These are phyloP conservation scores for Coniochaeta ligniaria DNA, from an alignment of 2,329 filamentous ascomycete species.

Conservation along the genomic window DNA sequence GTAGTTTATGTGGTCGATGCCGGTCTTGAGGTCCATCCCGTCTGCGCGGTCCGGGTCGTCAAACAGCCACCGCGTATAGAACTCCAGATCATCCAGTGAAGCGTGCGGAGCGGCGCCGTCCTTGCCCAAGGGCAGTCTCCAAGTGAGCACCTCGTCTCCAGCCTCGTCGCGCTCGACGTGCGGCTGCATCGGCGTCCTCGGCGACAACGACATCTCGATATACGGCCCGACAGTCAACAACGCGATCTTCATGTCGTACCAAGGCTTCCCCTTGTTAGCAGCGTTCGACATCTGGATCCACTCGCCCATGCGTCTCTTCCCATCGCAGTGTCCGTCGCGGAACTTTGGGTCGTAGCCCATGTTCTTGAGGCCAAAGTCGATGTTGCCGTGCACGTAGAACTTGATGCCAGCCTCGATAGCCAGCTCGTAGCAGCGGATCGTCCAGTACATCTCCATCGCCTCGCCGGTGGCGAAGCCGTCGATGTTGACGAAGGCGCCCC, in stretches of 20 bases:
- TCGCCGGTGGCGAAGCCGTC: slow-evolving; percentile 13
- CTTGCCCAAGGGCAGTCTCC: too few species aligned
- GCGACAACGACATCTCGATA: slow-evolving; percentile 34
- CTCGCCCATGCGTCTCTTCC: slow-evolving; percentile 35
- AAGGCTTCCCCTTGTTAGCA: slow-evolving; percentile 14
- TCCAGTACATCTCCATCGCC: slow-evolving; percentile 11
- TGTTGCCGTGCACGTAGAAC: slow-evolving; percentile 9
- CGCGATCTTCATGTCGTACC: slow-evolving; percentile 20
- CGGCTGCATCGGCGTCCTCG: slow-evolving; percentile 29
- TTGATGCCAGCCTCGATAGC: slow-evolving; percentile 8
- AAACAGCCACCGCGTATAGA: slow-evolving; percentile 40
- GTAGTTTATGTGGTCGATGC: slow-evolving; percentile 32
- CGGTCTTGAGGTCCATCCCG: slow-evolving; percentile 36
- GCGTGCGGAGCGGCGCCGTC: slow-evolving; percentile 31
- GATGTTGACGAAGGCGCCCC: slow-evolving; percentile 21
- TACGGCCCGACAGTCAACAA: slow-evolving; percentile 37
- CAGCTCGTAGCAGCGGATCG: slow-evolving; percentile 10
- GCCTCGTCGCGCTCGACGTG: slow-evolving; percentile 10
- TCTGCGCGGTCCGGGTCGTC: slow-evolving; percentile 31
- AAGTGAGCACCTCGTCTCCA: too few species aligned
- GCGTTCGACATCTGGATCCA: slow-evolving; percentile 36
- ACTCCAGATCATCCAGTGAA: slow-evolving; percentile 36
- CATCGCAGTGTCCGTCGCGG: slow-evolving; percentile 19
- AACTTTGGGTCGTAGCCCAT: slow-evolving; percentile 7
- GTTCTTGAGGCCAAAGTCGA: slow-evolving; percentile 10